These are phyloP conservation scores for Hypholoma fasciculare DNA, from an alignment of 768 basidiomycete species.

Conservation along the genomic window DNA sequence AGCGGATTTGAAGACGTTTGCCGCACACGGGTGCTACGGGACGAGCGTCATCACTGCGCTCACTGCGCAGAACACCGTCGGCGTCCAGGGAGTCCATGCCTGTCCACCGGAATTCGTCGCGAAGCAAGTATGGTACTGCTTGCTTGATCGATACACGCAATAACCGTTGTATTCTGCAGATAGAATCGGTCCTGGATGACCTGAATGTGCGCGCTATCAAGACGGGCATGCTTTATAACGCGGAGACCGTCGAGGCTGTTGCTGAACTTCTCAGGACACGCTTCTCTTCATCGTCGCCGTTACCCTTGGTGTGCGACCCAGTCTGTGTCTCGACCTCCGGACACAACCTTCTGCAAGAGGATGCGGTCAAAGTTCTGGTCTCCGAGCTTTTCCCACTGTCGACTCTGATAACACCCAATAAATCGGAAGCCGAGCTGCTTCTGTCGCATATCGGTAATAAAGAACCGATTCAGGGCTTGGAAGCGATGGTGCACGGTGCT, in stretches of 20 bases:
- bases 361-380: slow-evolving; percentile 62
- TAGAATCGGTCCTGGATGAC: slow-evolving; percentile 71
- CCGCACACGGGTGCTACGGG: slow-evolving; percentile 78
- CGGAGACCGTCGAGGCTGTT: slow-evolving; percentile 51
- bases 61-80: slow-evolving; percentile 87
- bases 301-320: slow-evolving; percentile 80
- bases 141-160: not conserved
- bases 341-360: slow-evolving; percentile 68
- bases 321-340: slow-evolving; percentile 92
- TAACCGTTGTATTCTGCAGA: slow-evolving; percentile 38
- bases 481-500: slow-evolving; percentile 63
- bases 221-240: slow-evolving; percentile 85
- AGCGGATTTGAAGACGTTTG: slow-evolving; percentile 87
- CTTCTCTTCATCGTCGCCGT: slow-evolving; percentile 30
- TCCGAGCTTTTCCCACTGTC: slow-evolving; percentile 70
- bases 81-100: slow-evolving; percentile 75
- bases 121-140: slow-evolving; percentile 57
- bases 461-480: slow-evolving; percentile 41
- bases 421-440: slow-evolving; percentile 73
- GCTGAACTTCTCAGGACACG: slow-evolving; percentile 46
- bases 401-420: slow-evolving; percentile 82
- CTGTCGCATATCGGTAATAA: slow-evolving; percentile 37
- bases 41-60: slow-evolving; percentile 82
- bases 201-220: slow-evolving; percentile 75
- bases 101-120: slow-evolving; percentile 69